Evolutionary conservation across 495 filamentous ascomycete genomes (phyloP), one percentile per base, ranked within the genome.

Genomic region (Daldinia bambusicola): DNA sequence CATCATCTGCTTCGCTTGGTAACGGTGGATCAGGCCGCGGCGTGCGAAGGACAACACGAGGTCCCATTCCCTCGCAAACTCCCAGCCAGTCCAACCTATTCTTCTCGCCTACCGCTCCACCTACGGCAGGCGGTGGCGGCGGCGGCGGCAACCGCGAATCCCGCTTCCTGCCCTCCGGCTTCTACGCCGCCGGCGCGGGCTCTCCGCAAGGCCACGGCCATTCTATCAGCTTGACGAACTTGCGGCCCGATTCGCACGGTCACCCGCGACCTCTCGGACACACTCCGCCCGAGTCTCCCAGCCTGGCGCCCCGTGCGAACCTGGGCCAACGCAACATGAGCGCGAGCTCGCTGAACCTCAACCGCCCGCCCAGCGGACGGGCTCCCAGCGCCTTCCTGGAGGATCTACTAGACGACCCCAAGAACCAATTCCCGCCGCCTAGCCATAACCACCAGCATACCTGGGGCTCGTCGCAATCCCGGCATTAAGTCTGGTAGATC

Each of bases 361-460:
- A 83, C 70, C 81, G 87, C 22, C 86, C 90, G n/a, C 84, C 86
- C 20, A 88, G 89, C 50, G 89, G 88, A 40, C 84, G 95, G 43
- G 93, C 93, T 31, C 95, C 95, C 10, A 97, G 93, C 79, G 92
- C 94, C 45, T 97, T 94, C 76, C 80, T 99, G 45, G 95, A 99
- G 64, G 95, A 98, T 82, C 74, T 99, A 63, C 92, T 99, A 76
- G 93, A 94, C 59, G 84, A 85, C 34, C 76, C 81, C 51, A 75
- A 76, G 7, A 77, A 79, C 26, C 57, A 67, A 40, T 81, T 82
- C 61, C 81, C 81, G 20, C 78, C 81, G 1, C 76, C 64, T 2
- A 67, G 69, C 26, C 68, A 26, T 3, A 26, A 74, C 26, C 73
- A 74, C 26, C 73, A 65, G 26, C 65, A 67, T 40, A 77, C 69